Evolutionary conservation across 768 basidiomycete genomes (phyloP), one percentile per base, ranked within the genome.

Genomic region (Tricholoma bakamatsutake): DNA sequence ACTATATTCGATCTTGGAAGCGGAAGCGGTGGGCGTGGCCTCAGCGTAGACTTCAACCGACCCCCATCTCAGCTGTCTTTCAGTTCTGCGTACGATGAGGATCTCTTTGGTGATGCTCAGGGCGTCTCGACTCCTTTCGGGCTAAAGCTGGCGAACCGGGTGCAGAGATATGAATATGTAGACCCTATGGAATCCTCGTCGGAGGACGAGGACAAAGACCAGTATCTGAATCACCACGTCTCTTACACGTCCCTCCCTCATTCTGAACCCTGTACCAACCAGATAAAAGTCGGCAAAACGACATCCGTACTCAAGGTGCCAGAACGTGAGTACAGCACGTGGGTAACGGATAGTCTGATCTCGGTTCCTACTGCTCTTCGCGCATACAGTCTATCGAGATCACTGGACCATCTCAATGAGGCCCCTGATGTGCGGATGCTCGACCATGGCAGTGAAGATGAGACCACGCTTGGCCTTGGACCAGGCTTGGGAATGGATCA

Each of bases 271-370:
- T 5, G n/a, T 6, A 7, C 42, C 24, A 17, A 31, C 2, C 28
- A 48, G n/a, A n/a, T 31, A 48, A 30, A 48, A 2, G 9, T 10
- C 8, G 24, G 13, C 43, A 27, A 27, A 9, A 5, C 43, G 12
- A 45, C 24, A 42, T 21, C 8, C 18, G 24, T 11, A 49, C 9
- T 45, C 49, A 15, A 18, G 6, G 52, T 15, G 37, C 27, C 18
- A 27, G 46, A 42, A 18, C 17, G 4, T 3, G 40, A 33, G 5
- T 21, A 58, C n/a, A 18, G 67, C 21, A 59, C 73, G 11, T 77
- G 76, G 76, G 61, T 71, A 47, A 73, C 70, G 15, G 76, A 77
- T 54, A 77, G 75, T 56, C 60, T 77, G 17, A 74, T 77, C 39
- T 77, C 76, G n/a, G 66, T 72, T 3, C 76, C 76, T n/a, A 73